Percentiles rank a stretch among this genome's conserved stretches.
These are phyloP conservation scores for Phaeolepiota aurea DNA, from an alignment of 768 basidiomycete species.

Conservation along the genomic window DNA sequence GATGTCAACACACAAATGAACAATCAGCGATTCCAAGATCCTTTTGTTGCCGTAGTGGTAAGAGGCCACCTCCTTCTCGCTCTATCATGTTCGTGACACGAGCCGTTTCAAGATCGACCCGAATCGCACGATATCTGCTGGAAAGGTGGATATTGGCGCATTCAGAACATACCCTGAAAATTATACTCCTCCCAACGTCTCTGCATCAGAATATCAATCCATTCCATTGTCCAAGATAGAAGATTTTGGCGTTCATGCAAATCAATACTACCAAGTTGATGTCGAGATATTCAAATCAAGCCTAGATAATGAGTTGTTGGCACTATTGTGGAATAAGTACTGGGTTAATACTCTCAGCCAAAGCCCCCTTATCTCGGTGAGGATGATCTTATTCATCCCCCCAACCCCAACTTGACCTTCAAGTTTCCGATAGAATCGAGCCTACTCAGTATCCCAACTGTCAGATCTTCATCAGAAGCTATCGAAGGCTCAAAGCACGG, in stretches of 20 bases:
- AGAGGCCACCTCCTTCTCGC: conserved; percentile 20
- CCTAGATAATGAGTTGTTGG: conserved; percentile 81
- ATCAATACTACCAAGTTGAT: conserved; percentile 90
- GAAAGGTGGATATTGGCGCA: conserved; percentile 97
- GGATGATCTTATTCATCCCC: conserved; percentile 14
- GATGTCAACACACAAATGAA: conserved; percentile 96
- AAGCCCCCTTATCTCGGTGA: conserved; percentile 84
- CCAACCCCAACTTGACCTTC: background rate
- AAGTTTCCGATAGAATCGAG: conserved; percentile 63
- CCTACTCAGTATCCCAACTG: conserved; percentile 89
- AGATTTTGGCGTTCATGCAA: conserved; percentile 98
- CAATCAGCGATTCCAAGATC: conserved; percentile 93
- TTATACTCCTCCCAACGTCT: conserved; percentile 72
- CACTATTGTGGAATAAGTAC: conserved; percentile 97
- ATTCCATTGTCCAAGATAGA: conserved; percentile 97
- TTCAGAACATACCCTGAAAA: conserved; percentile 97
- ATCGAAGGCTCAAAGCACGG: conserved; percentile 53
- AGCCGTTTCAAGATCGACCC: conserved; percentile 80
- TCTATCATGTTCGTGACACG: background rate
- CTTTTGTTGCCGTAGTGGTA: conserved; percentile 95
- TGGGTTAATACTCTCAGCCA: conserved; percentile 97
- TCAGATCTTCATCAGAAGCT: conserved; percentile 88
- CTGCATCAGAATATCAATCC: conserved; percentile 85
- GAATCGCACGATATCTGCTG: conserved; percentile 95
- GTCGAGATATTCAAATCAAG: conserved; percentile 93